These are phyloP conservation scores for Colletotrichum filicis DNA, from an alignment of 2,329 filamentous ascomycete species.

Conservation along the genomic window DNA sequence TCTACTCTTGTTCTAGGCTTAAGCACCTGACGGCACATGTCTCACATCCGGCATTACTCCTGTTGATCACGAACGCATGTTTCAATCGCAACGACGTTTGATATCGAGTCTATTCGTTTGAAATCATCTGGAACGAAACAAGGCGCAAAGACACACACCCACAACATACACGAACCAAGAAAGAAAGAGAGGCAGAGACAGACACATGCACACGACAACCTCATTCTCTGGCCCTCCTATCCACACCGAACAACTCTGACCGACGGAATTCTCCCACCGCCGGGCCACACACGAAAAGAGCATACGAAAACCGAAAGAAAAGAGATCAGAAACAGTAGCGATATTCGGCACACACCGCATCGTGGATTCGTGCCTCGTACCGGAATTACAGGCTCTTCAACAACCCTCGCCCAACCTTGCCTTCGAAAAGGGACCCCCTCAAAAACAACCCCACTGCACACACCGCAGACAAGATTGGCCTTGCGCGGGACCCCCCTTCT, in stretches of 20 bases:
- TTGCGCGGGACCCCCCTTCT: not conserved
- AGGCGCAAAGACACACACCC: not conserved
- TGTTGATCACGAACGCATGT: constrained; percentile 11
- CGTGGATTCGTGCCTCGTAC: constrained; percentile 12
- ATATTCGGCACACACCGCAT: constrained; percentile 17
- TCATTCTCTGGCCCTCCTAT: not conserved
- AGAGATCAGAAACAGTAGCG: not conserved
- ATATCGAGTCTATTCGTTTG: constrained; percentile 10
- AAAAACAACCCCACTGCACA: constrained; percentile 12
- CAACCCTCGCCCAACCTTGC: not conserved
- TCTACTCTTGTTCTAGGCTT: not conserved
- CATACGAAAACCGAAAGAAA: not conserved
- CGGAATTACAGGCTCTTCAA: constrained; percentile 24
- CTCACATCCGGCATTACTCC: not conserved
- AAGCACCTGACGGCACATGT: not conserved
- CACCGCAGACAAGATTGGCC: constrained; percentile 21
- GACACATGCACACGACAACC: not conserved
- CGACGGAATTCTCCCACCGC: not conserved
- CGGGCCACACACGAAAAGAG: not conserved
- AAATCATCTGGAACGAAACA: constrained; percentile 4
- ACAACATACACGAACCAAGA: not conserved
- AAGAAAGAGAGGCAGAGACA: not conserved
- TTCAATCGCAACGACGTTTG: constrained; percentile 23
- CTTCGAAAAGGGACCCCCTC: not conserved
- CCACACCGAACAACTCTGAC: not conserved